A percentile compares a stretch with the other conserved stretches of the same genome.
Conservation (phyloP, 2,329 filamentous ascomycete genomes). For the Ascocoryne sarcoides region DNA sequence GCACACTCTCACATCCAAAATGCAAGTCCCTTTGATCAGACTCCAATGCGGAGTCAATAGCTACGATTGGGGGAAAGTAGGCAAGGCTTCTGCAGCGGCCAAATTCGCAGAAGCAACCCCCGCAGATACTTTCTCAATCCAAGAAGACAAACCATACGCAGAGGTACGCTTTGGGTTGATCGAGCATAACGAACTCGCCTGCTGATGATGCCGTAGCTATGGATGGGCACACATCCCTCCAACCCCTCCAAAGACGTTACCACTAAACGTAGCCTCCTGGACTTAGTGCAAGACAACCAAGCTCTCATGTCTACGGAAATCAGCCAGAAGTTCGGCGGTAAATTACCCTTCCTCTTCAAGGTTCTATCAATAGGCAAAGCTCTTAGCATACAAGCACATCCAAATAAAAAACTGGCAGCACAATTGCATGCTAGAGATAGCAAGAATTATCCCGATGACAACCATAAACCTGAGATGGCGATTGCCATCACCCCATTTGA, state of each 20-base stretch:
- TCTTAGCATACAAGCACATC: conserved; percentile 92
- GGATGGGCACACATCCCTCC: conserved; percentile 98
- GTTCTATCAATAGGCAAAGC: conserved; percentile 94
- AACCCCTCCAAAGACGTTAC: conserved; percentile 85
- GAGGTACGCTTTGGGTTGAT: conserved; percentile 55
- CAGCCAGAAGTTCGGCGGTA: conserved; percentile 64
- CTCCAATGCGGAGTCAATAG: conserved; percentile 92
- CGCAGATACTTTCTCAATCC: conserved; percentile 62
- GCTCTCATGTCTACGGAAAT: conserved; percentile 69
- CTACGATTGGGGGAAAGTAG: conserved; percentile 98
- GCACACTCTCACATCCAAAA: too few relatives aligned
- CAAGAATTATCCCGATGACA: conserved; percentile 96
- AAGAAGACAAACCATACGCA: conserved; percentile 86
- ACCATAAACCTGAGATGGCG: conserved; percentile 99
- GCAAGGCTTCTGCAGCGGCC: conserved; percentile 77
- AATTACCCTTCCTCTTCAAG: conserved; percentile 95
- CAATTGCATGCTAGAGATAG: conserved; percentile 76
- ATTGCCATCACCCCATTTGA: conserved; percentile 96
- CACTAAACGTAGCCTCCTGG: conserved; percentile 77
- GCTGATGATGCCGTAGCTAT: too few relatives aligned
- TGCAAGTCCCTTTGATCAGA: conserved; percentile 65
- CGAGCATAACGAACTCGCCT: too few relatives aligned
- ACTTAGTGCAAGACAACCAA: conserved; percentile 80
- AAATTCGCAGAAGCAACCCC: conserved; percentile 82
- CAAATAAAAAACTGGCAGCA: conserved; percentile 90